Conservation (phyloP, 768 basidiomycete genomes). For the Termitomyces titanicus region DNA sequence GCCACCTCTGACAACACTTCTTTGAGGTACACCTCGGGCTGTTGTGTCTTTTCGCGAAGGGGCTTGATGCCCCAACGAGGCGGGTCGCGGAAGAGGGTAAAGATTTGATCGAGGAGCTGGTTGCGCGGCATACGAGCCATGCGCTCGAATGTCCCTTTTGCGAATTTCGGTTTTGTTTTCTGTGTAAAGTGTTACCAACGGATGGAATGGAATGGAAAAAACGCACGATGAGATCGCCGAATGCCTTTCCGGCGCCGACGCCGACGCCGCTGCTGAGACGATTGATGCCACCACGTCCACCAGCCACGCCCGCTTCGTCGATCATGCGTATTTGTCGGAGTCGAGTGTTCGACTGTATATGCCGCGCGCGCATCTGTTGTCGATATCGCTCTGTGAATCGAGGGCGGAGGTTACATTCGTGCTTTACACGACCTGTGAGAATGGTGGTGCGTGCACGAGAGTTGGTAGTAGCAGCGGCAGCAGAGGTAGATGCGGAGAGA, state of each 20-base stretch:
- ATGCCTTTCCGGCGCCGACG: constrained; percentile 51
- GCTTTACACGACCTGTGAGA: constrained; percentile 75
- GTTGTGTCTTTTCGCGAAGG: constrained; percentile 76
- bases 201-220: constrained; percentile 3
- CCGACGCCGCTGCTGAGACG: constrained; percentile 74
- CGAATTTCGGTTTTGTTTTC: constrained; percentile 65
- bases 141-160: constrained; percentile 76
- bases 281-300: constrained; percentile 72
- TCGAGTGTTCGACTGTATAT: constrained; percentile 63
- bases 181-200: too few relatives aligned
- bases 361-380: constrained; percentile 68
- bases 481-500: constrained; percentile 28
- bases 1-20: constrained; percentile 79
- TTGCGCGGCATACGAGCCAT: constrained; percentile 91
- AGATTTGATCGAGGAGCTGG: constrained; percentile 83
- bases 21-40: constrained; percentile 85
- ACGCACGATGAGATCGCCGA: constrained; percentile 66
- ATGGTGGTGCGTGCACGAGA: constrained; percentile 73
- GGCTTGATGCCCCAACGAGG: constrained; percentile 81
- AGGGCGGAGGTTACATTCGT: constrained; percentile 74
- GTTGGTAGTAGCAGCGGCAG: constrained; percentile 42
- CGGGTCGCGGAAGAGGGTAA: constrained; percentile 70
- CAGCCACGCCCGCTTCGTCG: constrained; percentile 65
- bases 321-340: constrained; percentile 66
- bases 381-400: constrained; percentile 65